These are phyloP conservation scores for Hamigera avellanea DNA, from an alignment of 495 filamentous ascomycete species.

Conservation along the genomic window DNA sequence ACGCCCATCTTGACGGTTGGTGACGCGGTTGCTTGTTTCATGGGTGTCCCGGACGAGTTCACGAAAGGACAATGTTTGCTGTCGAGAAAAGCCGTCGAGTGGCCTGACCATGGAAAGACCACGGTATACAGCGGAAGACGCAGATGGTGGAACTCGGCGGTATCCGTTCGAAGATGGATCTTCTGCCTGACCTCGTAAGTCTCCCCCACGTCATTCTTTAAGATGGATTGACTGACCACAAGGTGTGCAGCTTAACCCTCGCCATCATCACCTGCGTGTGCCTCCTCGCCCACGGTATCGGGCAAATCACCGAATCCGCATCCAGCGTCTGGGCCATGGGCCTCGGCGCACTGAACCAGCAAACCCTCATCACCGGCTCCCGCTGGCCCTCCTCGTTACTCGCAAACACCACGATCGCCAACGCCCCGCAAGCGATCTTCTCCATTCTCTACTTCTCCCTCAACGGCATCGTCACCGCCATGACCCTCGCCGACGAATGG, in stretches of 20 bases:
- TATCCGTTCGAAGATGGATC: too few species aligned
- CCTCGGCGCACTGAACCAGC: slow-evolving; percentile 12
- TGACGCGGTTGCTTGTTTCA: slow-evolving; percentile 17
- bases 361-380: not conserved
- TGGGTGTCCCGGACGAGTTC: slow-evolving; percentile 9
- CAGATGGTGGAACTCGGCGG: too few species aligned
- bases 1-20: slow-evolving; percentile 10
- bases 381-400: not conserved
- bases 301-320: too few species aligned
- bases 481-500: slow-evolving; percentile 25
- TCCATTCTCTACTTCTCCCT: slow-evolving; percentile 21
- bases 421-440: slow-evolving; percentile 20
- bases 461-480: slow-evolving; percentile 23
- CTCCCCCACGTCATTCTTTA: too few species aligned
- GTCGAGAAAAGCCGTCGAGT: slow-evolving; percentile 5
- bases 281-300: too few species aligned
- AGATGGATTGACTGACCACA: too few species aligned
- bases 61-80: slow-evolving; percentile 12
- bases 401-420: slow-evolving; percentile 18
- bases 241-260: too few species aligned
- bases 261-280: too few species aligned
- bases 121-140: too few species aligned
- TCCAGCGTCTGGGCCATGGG: slow-evolving; percentile 11
- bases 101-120: too few species aligned
- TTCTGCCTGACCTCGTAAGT: too few species aligned